A percentile compares a stretch with the other conserved stretches of the same genome.
These are phyloP conservation scores for Pilasporangium apinafurcum DNA, from an alignment of 352 stramenopile species.

Conservation along the genomic window DNA sequence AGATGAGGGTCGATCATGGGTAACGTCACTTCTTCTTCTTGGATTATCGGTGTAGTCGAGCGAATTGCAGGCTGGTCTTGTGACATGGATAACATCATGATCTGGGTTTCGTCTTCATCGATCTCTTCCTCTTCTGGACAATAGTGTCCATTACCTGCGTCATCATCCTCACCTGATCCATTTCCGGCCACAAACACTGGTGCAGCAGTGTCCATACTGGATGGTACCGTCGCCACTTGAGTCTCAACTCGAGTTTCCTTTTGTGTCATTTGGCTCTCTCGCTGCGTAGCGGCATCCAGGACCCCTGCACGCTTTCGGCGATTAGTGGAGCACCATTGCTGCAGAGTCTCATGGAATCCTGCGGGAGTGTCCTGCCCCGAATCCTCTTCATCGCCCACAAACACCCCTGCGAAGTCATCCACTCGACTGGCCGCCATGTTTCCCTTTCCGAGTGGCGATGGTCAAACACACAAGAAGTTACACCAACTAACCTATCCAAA, in stretches of 20 bases:
- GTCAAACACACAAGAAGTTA: too few relatives aligned
- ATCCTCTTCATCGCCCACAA: constrained; percentile 18
- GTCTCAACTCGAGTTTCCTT: constrained; percentile 12
- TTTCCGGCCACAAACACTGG: constrained; percentile 42
- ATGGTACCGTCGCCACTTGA: constrained; percentile 12
- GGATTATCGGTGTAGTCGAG: constrained; percentile 15
- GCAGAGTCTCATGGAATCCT: constrained; percentile 54
- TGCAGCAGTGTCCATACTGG: background rate
- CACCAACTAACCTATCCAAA: too few relatives aligned
- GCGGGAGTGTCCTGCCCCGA: constrained; percentile 47
- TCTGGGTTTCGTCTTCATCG: constrained; percentile 81
- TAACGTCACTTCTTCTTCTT: constrained; percentile 40
- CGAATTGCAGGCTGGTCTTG: constrained; percentile 33
- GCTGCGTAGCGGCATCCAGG: constrained; percentile 43
- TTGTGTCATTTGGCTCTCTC: constrained; percentile 28
- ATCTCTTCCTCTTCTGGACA: constrained; percentile 22
- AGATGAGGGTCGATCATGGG: too few relatives aligned
- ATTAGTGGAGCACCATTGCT: constrained; percentile 18
- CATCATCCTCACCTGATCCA: constrained; percentile 9
- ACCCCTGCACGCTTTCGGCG: constrained; percentile 27
- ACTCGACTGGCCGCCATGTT: background rate
- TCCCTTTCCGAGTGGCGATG: constrained; percentile 4
- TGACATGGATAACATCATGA: constrained; percentile 58
- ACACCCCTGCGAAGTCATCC: constrained; percentile 24
- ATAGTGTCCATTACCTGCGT: constrained; percentile 3